Base-by-base conservation (phyloP, 345 rosid species). In the Moricandia arvensis region DNA sequence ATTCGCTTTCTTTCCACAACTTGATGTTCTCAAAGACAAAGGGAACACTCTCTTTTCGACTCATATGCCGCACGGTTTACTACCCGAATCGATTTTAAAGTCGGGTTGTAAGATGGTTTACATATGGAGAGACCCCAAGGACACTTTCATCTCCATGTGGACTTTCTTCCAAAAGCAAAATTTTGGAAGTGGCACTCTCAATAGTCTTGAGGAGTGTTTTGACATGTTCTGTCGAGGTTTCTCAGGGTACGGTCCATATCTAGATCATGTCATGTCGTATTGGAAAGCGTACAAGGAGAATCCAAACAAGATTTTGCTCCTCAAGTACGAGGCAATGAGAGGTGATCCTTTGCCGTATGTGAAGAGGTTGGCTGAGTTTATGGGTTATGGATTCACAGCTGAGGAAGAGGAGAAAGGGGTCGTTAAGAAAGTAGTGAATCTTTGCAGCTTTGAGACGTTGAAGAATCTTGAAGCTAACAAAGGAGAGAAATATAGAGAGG, bases 91-190 rank as follows among this genome's bases (percentile, higher is more conserved):
- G 6, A 9, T 69, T 1, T 0, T 2, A 1, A 21, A 54, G 9
- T 54, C 49, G 1, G 45, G 74, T 4, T 76, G 68, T 58, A 76
- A 76, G 69, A 61, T 76, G 64, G 69, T 76, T 51, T 76, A 76
- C 41, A 54, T 76, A 0, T 69, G 80, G 75, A 68, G 80, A 37
- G 80, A 76, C 27, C 80, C 80, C 0, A 68, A 69, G 26, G 68
- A 75, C 38, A 75, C 79, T 1, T 75, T 68, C 54, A 61, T 75
- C 74, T 11, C 16, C n/a, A 59, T 75, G 79, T 49, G 55, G 55
- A 49, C 24, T 49, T 49, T 49, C 55, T 49, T 49, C 55, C 55
- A 15, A 16, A 49, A 49, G 24, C 53, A 49, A 49, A 49, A 7
- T 8, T 16, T 49, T 15, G 55, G 55, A 15, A 49, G 8, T 16